Evolutionary conservation across 1,284 basidiomycete genomes (phyloP), one percentile per base, ranked within the genome.

Genomic region (Cutaneotrichosporon cavernicola): DNA sequence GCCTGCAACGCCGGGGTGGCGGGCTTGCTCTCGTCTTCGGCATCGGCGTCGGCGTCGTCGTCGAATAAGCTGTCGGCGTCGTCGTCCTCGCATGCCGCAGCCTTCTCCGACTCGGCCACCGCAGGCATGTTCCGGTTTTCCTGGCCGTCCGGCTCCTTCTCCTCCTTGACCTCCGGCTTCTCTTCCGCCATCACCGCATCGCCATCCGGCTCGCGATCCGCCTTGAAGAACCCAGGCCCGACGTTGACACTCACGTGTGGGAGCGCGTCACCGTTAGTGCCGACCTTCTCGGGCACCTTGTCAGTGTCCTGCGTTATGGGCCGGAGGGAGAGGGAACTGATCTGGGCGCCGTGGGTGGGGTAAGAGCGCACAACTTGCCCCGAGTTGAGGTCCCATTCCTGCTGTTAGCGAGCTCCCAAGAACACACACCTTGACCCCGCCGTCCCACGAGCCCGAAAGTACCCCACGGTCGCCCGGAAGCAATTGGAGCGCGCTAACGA

Each of bases 361-460:
- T 91, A 98, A 47, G 85, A 87, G 52, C 94, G 87, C 6, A 89
- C 85, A 38, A 84, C 83, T 70, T 91, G 86, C 1, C 97, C 97
- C 0, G 90, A 96, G 74, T 99, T 91, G 56, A 99, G 84, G 81
- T 99, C 96, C 96, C 97, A 99, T 87, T 97, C 91, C 92, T 97
- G 75, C 18, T 3, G 56, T 55, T 51, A 69, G 63, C 26, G 36
- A 18, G 26, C 11, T 43, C 22, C 18, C 38, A 18, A 36, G 6
- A 18, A 26, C 1, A 84, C 90, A 79, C 78, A 95, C 95, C 63
- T 89, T 84, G 5, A 94, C 89, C 66, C 90, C 88, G 4, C 92
- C 90, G 76, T 99, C 97, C 95, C 95, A 98, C 2, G 93, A 90
- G 5, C 92, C 95, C 73, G 91, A 95, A 70, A 95, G 88, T 67